Evolutionary conservation across 2,329 filamentous ascomycete genomes (phyloP).

Genomic region (Xylariaceae sp.): DNA sequence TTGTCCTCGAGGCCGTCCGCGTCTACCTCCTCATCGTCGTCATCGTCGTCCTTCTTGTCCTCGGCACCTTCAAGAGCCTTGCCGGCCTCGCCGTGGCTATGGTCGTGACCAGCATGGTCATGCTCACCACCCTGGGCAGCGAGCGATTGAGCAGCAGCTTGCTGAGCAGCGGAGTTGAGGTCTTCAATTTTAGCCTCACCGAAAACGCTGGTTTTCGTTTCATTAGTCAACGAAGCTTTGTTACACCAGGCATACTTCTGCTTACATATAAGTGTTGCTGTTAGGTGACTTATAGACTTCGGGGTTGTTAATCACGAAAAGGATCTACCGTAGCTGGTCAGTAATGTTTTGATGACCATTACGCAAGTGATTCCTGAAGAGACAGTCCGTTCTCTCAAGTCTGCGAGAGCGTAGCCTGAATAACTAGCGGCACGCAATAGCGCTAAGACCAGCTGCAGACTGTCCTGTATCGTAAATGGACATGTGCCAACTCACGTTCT

Average conservation of each 20-base stretch:
- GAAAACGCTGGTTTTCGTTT: constrained; percentile 75
- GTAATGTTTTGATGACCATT: background rate
- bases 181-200: constrained; percentile 99
- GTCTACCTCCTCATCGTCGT: constrained; percentile 96
- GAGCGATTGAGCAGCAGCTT: constrained; percentile 93
- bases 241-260: constrained; percentile 22
- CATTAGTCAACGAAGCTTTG: constrained; percentile 21
- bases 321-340: constrained; percentile 67
- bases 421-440: background rate
- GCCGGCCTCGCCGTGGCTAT: constrained; percentile 73
- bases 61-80: constrained; percentile 66
- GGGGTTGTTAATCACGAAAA: constrained; percentile 99
- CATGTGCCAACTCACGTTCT: constrained; percentile 78
- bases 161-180: constrained; percentile 97
- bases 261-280: constrained; percentile 99
- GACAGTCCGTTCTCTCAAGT: no score
- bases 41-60: constrained; percentile 78
- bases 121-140: constrained; percentile 72
- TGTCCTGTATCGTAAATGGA: background rate
- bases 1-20: constrained; percentile 95
- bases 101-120: constrained; percentile 66
- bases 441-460: background rate
- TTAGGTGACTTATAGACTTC: constrained; percentile 99
- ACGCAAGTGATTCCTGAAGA: background rate
- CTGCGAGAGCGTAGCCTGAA: no score